These are phyloP conservation scores for Marasmius sp. DNA, from an alignment of 1,284 basidiomycete genomes.

Conservation along the genomic window DNA sequence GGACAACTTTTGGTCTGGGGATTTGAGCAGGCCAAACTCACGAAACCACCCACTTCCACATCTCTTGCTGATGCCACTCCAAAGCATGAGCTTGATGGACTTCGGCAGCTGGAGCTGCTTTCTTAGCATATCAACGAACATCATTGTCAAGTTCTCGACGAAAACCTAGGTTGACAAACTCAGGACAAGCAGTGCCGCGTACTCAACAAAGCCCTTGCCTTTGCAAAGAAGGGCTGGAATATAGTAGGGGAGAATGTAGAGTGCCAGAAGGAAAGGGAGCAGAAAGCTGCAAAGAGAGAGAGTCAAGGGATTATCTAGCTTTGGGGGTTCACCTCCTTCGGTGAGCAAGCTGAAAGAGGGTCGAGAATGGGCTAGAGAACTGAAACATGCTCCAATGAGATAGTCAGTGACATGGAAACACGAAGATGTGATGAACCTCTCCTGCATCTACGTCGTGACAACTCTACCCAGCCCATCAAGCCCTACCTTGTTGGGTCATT, in stretches of 20 bases:
- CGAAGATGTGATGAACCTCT: not conserved
- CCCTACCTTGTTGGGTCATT: not conserved
- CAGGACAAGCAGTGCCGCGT: not conserved
- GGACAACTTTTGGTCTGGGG: not conserved
- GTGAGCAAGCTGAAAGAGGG: not conserved
- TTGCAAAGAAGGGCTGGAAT: not conserved
- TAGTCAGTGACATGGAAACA: constrained; percentile 5
- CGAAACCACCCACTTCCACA: not conserved
- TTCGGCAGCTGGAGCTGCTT: not conserved
- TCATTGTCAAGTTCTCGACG: not conserved
- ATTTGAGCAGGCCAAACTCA: not conserved
- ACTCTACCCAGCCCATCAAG: not conserved
- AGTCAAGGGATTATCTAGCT: not conserved
- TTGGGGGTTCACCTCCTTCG: too few species aligned
- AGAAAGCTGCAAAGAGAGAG: not conserved
- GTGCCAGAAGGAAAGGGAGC: not conserved
- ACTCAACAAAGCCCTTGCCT: not conserved
- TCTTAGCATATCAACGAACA: not conserved
- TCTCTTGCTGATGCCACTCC: not conserved
- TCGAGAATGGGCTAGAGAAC: not conserved
- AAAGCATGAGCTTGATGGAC: not conserved
- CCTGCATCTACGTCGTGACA: not conserved
- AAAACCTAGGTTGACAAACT: not conserved
- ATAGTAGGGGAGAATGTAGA: not conserved
- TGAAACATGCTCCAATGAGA: constrained; percentile 7